Evolutionary conservation across 2,329 filamentous ascomycete species (phyloP), one percentile per base, ranked within the genome.

Genomic region (Dothidotthia symphoricarpi): DNA sequence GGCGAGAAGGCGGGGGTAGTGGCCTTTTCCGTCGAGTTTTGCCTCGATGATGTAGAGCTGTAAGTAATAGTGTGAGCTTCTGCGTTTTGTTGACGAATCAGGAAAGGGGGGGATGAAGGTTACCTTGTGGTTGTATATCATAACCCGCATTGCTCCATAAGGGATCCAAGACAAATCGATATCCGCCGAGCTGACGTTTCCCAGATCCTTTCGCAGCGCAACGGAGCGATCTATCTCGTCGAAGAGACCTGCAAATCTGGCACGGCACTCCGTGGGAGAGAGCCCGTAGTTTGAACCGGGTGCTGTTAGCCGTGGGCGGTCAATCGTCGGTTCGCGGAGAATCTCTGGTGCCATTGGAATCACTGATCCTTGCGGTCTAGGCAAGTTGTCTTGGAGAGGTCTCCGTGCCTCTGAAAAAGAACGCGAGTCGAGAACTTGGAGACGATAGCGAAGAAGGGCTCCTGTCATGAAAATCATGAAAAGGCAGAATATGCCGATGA

Each of bases 111-210:
- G 29, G 7, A 17, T 16, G 16, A 13, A 6, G 8, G 9, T 15
- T n/a, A n/a, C n/a, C n/a, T n/a, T n/a, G n/a, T n/a, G 45, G 24
- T 60, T 46, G 34, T 56, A 49, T 16, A 63, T 59, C 54, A 63
- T 55, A n/a, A 51, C 49, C n/a, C n/a, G n/a, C n/a, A n/a, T n/a
- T n/a, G n/a, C n/a, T n/a, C n/a, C n/a, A n/a, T 43, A 34, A 3
- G 35, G 16, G 14, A 43, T 49, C 52, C 54, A 60, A 11, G 31
- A 16, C 1, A 56, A 32, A 24, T 59, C 51, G 12, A 62, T 25
- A 19, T 61, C 56, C 14, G 45, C 33, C 7, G 31, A 27, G 4
- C 29, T 45, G 16, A 54, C 41, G 10, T 50, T 47, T 15, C 51
- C 47, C 8, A 42, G 36, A 1, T 35, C 28, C 25, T 42, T 50